Evolutionary conservation across 2,329 filamentous ascomycete genomes (phyloP), one percentile per base, ranked within the genome.

Genomic region (Sclerotinia sclerotiorum): DNA sequence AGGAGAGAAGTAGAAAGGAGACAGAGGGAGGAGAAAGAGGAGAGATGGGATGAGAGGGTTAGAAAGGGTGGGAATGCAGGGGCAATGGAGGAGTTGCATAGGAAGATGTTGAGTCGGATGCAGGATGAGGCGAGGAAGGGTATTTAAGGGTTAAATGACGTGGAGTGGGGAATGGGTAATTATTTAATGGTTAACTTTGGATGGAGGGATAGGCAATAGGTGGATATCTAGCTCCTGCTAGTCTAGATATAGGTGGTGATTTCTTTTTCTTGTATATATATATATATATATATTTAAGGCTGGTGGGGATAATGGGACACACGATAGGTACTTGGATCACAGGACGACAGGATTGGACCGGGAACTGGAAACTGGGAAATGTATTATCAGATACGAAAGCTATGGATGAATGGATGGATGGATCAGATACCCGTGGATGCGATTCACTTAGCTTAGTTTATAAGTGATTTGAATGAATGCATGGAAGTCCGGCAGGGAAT

Each of bases 31-130:
- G 82, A 85, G 66, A 82, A 83, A 7, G 87, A 91, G 19, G 85
- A 85, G 62, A 84, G 84, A 49, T 88, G 93, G 74, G 90, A 93
- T 72, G 87, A 90, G 77, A 84, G 87, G 72, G 95, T 96, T 90
- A 84, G 92, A 66, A 88, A 86, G 21, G 89, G 89, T 0, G 88
- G 87, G 19, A 17, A 42, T 17, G 39, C 5, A 6, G 89, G 89
- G 0, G 87, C 90, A 71, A 85, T 97, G 82, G 82, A 91, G 64
- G 90, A 91, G 57, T 84, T 89, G 29, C 94, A 97, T 78, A 85
- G 90, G 27, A 90, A 94, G 71, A 91, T 90, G 0, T 85, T 97
- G 85, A 29, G 52, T 74, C 74, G 46, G 19, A 67, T 67, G 65
- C 65, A 67, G 56, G 55, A 54, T 35, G 65, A 67, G 35, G 61